Base-by-base conservation (phyloP, 495 filamentous ascomycete genomes). In the Xylaria flabelliformis region DNA sequence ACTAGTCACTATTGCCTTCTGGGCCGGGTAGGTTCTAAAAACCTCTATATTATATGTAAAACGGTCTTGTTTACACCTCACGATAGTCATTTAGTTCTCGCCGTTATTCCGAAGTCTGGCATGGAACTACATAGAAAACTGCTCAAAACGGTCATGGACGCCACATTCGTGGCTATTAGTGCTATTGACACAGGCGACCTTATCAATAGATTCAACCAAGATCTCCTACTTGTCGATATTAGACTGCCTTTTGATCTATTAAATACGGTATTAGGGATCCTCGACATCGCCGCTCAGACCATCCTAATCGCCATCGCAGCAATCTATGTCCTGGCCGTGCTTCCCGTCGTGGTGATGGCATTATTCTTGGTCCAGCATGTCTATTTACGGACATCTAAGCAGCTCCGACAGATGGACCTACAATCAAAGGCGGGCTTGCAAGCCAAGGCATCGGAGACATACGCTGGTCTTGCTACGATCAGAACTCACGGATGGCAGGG, bases 331-430 rank as follows among this genome's bases (percentile, higher is more conserved):
- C 59, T 69, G 5, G 58, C 58, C 26, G 32, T 64, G 36, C 64
- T 77, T 58, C 62, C 82, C 72, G 61, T 73, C 74, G 39, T 82
- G 55, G 72, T 78, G 73, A 9, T 77, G 3, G 74, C 78, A 19
- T 17, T 85, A 29, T 84, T 73, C 53, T 5, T 82, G 0, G 56
- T 87, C 10, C 85, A 88, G 66, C 74, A 69, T 8, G 82, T 80
- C 74, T 89, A 89, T 65, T 78, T 87, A 0, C 83, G 83, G 4
- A 85, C 83, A 3, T 84, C 83, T 2, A 83, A 85, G 8, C 87
- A 88, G 63, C 61, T 89, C 9, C 80, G 87, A 29, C 68, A 86
- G 1, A 74, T 88, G 7, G 87, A 88, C 51, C 80, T 89, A 7
- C 85, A 90, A 72, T 77, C 82, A 10, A 87, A 87, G 72, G 79